Percentiles rank a stretch among this genome's conserved stretches.
These are phyloP conservation scores for Glutinoglossum americanum DNA, from an alignment of 495 filamentous ascomycete genomes.

Conservation along the genomic window DNA sequence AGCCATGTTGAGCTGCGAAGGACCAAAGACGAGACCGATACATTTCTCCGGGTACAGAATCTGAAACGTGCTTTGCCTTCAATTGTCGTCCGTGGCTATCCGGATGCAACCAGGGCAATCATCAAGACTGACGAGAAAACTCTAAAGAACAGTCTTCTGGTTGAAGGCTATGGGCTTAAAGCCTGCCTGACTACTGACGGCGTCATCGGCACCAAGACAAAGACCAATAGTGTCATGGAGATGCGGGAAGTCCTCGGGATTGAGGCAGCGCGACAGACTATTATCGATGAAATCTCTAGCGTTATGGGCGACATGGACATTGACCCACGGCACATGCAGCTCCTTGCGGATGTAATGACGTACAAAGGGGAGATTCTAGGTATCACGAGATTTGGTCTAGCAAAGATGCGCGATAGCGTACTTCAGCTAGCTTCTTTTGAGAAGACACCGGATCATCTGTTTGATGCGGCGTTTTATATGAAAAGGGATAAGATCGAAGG, in stretches of 20 bases:
- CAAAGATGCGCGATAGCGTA: slow-evolving; percentile 92
- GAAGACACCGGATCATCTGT: slow-evolving; percentile 94
- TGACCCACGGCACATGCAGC: slow-evolving; percentile 94
- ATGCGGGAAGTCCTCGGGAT: slow-evolving; percentile 84
- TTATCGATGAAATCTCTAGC: slow-evolving; percentile 52
- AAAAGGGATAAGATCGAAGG: slow-evolving; percentile 79
- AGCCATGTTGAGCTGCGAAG: slow-evolving; percentile 8
- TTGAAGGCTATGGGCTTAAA: slow-evolving; percentile 83
- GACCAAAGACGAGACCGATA: slow-evolving; percentile 31
- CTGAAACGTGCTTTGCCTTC: slow-evolving; percentile 62
- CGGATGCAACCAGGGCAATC: slow-evolving; percentile 67
- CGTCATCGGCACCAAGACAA: slow-evolving; percentile 48
- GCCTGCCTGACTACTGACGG: slow-evolving; percentile 84
- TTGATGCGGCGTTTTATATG: slow-evolving; percentile 79
- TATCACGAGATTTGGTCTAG: slow-evolving; percentile 87
- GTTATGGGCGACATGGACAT: slow-evolving; percentile 92
- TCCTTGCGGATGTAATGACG: slow-evolving; percentile 97
- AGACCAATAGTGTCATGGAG: slow-evolving; percentile 81
- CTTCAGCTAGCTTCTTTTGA: slow-evolving; percentile 92
- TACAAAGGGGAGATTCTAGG: slow-evolving; percentile 96
- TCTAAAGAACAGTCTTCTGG: slow-evolving; percentile 44
- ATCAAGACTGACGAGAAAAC: slow-evolving; percentile 53
- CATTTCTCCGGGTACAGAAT: slow-evolving; percentile 61
- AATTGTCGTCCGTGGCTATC: slow-evolving; percentile 69
- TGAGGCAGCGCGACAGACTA: slow-evolving; percentile 74